Conservation (phyloP, 352 stramenopile species). For the Pythium rishiriense region DNA sequence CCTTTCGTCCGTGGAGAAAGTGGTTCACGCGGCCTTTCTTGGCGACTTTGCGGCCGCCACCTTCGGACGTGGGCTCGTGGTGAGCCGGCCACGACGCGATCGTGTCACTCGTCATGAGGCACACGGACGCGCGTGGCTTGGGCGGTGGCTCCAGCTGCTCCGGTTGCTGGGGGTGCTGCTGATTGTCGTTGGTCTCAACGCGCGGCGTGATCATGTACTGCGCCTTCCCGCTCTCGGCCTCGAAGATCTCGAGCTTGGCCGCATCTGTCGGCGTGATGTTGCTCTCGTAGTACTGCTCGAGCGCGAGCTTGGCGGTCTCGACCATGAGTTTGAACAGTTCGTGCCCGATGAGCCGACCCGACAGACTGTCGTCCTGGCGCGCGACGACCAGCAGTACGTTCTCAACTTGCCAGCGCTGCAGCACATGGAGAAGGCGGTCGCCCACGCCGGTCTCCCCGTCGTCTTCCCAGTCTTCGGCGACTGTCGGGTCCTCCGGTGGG, state of each 20-base stretch:
- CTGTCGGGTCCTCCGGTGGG: constrained; percentile 25
- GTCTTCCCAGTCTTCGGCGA: constrained; percentile 61
- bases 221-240: constrained; percentile 19
- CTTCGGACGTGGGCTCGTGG: constrained; percentile 56
- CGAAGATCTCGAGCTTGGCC: constrained; percentile 49
- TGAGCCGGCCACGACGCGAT: constrained; percentile 60
- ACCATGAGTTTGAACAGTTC: constrained; percentile 69
- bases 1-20: constrained; percentile 41
- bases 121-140: constrained; percentile 31
- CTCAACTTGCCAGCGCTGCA: constrained; percentile 80
- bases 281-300: constrained; percentile 75
- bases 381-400: constrained; percentile 72
- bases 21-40: constrained; percentile 72
- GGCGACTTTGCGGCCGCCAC: constrained; percentile 44
- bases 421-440: constrained; percentile 74
- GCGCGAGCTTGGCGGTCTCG: constrained; percentile 69
- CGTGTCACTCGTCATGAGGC: constrained; percentile 55
- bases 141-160: constrained; percentile 21
- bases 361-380: constrained; percentile 63
- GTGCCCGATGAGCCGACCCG: constrained; percentile 54
- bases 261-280: constrained; percentile 45
- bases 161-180: constrained; percentile 26
- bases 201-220: constrained; percentile 18
- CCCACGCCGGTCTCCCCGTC: constrained; percentile 53
- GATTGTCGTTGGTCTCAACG: constrained; percentile 3